Base-by-base conservation (phyloP, 805 yeast species). In the Candida ponderosae region DNA sequence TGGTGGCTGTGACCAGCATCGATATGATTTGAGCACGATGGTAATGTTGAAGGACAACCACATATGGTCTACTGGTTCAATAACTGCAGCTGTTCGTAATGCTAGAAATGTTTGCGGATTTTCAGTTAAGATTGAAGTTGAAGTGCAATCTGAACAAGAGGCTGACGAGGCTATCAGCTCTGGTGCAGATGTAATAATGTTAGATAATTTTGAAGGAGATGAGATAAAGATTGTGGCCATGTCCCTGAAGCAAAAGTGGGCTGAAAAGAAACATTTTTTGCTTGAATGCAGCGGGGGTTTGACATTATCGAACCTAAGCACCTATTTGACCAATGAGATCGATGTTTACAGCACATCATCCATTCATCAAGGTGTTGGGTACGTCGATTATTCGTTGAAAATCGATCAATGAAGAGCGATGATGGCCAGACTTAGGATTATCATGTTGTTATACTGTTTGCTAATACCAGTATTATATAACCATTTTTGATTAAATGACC, bases 41-140 rank as follows among this genome's bases (percentile, higher is more conserved):
- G 89, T 90, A 2, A 89, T 90, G 97, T 72, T 89, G 48, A 89
- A 89, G 59, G 97, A 89, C 54, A 89, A 89, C 58, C 97, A 90
- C 55, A 72, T 89, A 30, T 84, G 93, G 78, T 79, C 95, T 4
- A 84, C 94, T 3, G 97, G 97, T 0, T 86, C 95, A 21, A 90
- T 89, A 43, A 83, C 95, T 4, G 65, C 71, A 33, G 97, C 97
- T 1, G 90, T 90, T 7, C 48, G 62, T 26, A 70, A 71, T 41
- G 97, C 97, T 1, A 72, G 86, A 39, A 65, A 66, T 13, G 95
- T 80, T 1, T 84, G 87, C 54, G 97, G 97, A 4, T 89, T 89
- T 60, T 75, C 95, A 3, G 70, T 82, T 29, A 89, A 89, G 60
- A 82, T 89, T 39, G 97, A 89, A 59, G 97, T 89, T 27, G 97